A percentile compares a stretch with the other conserved stretches of the same genome.
phyloP scores from a whole-genome alignment of 495 filamentous ascomycete genomes.

The Ascobolus immersus region DNA sequence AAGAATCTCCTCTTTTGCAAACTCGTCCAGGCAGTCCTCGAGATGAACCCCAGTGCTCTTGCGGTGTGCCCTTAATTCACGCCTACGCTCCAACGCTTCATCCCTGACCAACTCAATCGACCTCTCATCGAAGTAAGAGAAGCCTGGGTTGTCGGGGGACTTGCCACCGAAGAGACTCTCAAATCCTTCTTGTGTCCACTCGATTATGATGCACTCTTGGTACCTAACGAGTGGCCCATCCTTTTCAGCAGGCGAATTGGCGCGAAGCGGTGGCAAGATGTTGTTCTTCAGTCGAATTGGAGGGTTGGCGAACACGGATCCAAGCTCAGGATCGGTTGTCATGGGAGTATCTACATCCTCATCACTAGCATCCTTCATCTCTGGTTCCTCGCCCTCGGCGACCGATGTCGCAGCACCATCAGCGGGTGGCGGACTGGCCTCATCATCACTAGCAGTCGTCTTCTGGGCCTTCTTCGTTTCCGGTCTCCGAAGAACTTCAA shows the following conservation, averaged over 20 bases:
- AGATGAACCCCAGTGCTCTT: constrained; percentile 52
- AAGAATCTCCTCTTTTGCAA: constrained; percentile 73
- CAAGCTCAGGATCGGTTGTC: constrained; percentile 5
- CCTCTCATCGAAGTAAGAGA: constrained; percentile 25
- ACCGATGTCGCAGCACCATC: too few species aligned
- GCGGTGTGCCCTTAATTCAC: constrained; percentile 31
- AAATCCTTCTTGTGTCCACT: constrained; percentile 44
- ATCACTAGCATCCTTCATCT: constrained; percentile 15
- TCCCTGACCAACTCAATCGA: constrained; percentile 32
- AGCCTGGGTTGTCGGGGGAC: constrained; percentile 22
- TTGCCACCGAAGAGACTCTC: constrained; percentile 43
- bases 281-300: too few species aligned
- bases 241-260: constrained; percentile 15
- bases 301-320: neutral
- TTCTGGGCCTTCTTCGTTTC: too few species aligned
- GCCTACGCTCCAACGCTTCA: constrained; percentile 35
- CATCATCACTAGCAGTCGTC: too few species aligned
- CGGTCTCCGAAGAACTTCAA: too few species aligned
- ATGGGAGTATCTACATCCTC: constrained; percentile 16
- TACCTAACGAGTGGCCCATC: constrained; percentile 42
- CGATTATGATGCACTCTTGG: constrained; percentile 60
- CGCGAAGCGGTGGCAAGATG: too few species aligned
- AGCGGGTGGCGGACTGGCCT: too few species aligned
- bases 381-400: constrained; percentile 3
- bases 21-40: constrained; percentile 81